Evolutionary conservation across 2,329 filamentous ascomycete species (phyloP), one percentile per base, ranked within the genome.

Genomic region (Aspergillus sp.): DNA sequence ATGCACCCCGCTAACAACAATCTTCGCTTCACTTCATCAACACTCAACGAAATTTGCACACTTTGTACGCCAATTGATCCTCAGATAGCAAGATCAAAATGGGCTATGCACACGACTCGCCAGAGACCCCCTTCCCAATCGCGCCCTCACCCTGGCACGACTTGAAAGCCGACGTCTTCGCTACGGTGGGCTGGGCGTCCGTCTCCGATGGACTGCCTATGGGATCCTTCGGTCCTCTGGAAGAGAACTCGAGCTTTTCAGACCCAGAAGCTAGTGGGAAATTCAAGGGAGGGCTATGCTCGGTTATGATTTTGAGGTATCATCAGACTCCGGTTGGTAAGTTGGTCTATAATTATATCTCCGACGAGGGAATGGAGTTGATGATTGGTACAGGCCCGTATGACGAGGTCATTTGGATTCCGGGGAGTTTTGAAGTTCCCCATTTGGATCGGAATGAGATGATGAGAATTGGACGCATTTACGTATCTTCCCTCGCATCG

Each of bases 401-500:
- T 29, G 42, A 44, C 7, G 42, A 44, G 33, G 34, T 44, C 8
- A 35, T 44, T 29, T 38, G 42, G 42, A 36, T 36, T 9, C 42
- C 33, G n/a, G 42, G 33, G 26, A 36, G 29, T 3, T 44, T 29
- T 10, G 26, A 44, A 12, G 8, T 38, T 27, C 42, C 42, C 8
- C n/a, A 7, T n/a, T 12, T 7, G 19, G 27, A 27, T 9, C 28
- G 34, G 27, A 34, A 27, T 8, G 38, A 38, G 12, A 8, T 12
- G 19, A 10, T 6, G 8, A 38, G 42, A 3, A 44, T 44, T n/a
- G 29, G 28, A 6, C 9, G 33, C 3, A 44, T 44, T 7, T 44
- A 44, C 38, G 33, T 44, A 8, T 35, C 12, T 9, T 10, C 19
- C 26, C 3, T 44, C 4, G 42, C 36, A 8, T 35, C 42, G 12